Evolutionary conservation across 805 yeast species (phyloP).

Genomic region (Barnettozyma siamensis): DNA sequence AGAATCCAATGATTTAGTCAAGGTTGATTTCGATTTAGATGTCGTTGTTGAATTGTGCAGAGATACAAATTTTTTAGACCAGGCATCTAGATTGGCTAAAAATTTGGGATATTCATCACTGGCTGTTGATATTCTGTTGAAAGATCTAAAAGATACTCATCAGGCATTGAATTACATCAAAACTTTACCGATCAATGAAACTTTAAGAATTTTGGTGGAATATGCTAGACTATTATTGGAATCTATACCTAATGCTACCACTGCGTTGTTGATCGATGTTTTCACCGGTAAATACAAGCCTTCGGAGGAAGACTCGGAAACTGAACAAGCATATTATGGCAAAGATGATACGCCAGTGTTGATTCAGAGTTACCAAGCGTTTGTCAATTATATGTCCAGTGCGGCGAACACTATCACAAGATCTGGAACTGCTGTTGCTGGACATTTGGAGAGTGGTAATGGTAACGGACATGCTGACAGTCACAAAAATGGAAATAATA

Average conservation of each 20-base stretch:
- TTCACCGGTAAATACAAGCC: conserved; percentile 82
- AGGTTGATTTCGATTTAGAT: conserved; percentile 56
- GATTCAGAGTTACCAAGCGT: conserved; percentile 50
- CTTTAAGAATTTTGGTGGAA: conserved; percentile 62
- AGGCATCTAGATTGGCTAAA: conserved; percentile 66
- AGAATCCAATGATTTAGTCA: conserved; percentile 26
- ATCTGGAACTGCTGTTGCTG: conserved; percentile 8
- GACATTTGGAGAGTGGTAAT: conserved; percentile 5
- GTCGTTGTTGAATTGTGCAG: conserved; percentile 63
- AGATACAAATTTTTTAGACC: conserved; percentile 59
- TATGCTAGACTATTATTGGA: conserved; percentile 63
- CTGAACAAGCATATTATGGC: conserved; percentile 12
- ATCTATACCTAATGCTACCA: conserved; percentile 69
- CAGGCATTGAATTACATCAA: conserved; percentile 60
- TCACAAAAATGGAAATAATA: not conserved
- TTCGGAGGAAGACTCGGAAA: conserved; percentile 14
- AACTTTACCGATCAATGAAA: conserved; percentile 69
- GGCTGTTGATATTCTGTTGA: conserved; percentile 70
- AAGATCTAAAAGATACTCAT: conserved; percentile 55
- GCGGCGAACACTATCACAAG: conserved; percentile 23
- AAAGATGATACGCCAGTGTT: conserved; percentile 20
- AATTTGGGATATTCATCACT: conserved; percentile 66
- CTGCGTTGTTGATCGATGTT: conserved; percentile 74
- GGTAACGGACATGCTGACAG: conserved; percentile 1
- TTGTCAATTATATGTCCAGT: conserved; percentile 47